A percentile compares a stretch with the other conserved stretches of the same genome.
These are phyloP conservation scores for Tetratostichococcus sp. DNA, from an alignment of 139 green algal genomes.

Conservation along the genomic window DNA sequence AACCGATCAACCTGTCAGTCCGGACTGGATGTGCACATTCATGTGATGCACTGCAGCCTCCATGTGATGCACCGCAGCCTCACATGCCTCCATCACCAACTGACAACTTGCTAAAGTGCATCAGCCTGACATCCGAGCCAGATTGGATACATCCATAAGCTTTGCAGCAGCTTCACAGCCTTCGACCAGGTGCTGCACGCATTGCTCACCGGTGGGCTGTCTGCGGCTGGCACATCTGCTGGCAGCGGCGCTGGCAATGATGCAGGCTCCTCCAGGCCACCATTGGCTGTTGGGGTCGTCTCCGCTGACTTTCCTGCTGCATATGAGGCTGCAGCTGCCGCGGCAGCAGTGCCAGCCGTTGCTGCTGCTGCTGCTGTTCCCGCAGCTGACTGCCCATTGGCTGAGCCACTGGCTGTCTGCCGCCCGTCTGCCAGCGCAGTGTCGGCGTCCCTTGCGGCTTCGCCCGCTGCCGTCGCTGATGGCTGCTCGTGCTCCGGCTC, in stretches of 20 bases:
- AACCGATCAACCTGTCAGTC: too few species aligned
- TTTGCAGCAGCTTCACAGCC: too few species aligned
- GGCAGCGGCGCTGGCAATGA: neutral
- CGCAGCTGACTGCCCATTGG: neutral
- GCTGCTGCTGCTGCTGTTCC: neutral
- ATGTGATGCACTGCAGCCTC: too few species aligned
- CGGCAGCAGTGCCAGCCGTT: too few species aligned
- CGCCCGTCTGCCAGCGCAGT: neutral
- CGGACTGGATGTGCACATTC: too few species aligned
- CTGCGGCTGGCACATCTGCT: neutral
- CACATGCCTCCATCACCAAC: too few species aligned
- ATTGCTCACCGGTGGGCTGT: neutral
- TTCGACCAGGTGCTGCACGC: too few species aligned
- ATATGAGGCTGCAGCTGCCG: neutral
- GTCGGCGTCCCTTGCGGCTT: neutral
- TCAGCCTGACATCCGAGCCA: too few species aligned
- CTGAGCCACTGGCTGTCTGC: neutral
- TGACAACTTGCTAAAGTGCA: too few species aligned
- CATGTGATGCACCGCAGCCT: too few species aligned
- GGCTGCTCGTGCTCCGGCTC: neutral
- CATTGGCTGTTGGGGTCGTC: neutral
- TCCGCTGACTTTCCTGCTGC: neutral
- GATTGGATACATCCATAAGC: too few species aligned
- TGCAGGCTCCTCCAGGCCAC: neutral
- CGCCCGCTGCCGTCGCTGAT: neutral